phyloP scores from a whole-genome alignment of 805 yeast genomes.

The Hanseniaspora singularis region DNA sequence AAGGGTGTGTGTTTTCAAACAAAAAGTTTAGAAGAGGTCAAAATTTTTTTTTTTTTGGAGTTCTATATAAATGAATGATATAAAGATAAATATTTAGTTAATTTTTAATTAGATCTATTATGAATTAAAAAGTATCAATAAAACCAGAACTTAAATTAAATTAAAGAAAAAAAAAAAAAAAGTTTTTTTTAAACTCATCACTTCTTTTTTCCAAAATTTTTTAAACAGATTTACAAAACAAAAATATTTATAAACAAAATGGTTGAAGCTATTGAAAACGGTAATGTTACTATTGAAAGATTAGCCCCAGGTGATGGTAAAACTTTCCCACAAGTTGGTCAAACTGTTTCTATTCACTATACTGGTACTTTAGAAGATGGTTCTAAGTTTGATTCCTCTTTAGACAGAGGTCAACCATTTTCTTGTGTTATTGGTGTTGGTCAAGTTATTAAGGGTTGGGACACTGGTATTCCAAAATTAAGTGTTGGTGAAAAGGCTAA shows the following conservation, averaged over 20 bases:
- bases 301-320: slow-evolving; percentile 60
- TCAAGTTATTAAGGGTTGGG: slow-evolving; percentile 96
- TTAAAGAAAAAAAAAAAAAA: too few species aligned
- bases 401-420: slow-evolving; percentile 92
- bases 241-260: slow-evolving; percentile 16
- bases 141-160: background rate
- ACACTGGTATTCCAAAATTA: slow-evolving; percentile 81
- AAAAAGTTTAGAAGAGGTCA: too few species aligned
- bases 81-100: too few species aligned
- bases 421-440: slow-evolving; percentile 91
- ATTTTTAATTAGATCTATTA: too few species aligned
- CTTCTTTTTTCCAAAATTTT: background rate
- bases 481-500: slow-evolving; percentile 88
- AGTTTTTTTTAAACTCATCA: too few species aligned
- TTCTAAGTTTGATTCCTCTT: slow-evolving; percentile 88
- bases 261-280: slow-evolving; percentile 30
- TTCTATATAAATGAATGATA: too few species aligned
- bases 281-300: slow-evolving; percentile 32
- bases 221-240: background rate
- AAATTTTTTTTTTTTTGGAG: too few species aligned
- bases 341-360: slow-evolving; percentile 85
- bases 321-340: slow-evolving; percentile 79
- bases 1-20: too few species aligned
- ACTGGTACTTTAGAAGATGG: slow-evolving; percentile 92
- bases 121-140: too few species aligned